These are phyloP conservation scores for Dianthus caryophyllus DNA, from an alignment of 148 eudicot species.

Conservation along the genomic window DNA sequence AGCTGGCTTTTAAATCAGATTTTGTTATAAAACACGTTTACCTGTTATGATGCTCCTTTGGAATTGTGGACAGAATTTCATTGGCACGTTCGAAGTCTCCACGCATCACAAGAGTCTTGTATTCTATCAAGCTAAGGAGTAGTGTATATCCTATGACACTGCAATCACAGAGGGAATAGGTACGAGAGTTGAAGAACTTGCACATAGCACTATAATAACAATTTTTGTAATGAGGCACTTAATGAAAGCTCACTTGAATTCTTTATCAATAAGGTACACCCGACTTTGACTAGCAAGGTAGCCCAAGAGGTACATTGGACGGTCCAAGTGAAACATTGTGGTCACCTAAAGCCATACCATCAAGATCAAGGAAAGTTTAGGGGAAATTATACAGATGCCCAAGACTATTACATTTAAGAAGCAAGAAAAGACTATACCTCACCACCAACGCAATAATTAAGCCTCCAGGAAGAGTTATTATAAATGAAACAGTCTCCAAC, in stretches of 20 bases:
- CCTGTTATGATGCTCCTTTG: constrained; percentile 98
- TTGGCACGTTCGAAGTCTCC: constrained; percentile 87
- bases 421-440: constrained; percentile 55
- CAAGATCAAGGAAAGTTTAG: neutral
- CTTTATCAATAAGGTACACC: constrained; percentile 90
- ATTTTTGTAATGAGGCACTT: neutral
- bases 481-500: constrained; percentile 98
- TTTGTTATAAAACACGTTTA: constrained; percentile 18
- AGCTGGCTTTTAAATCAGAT: neutral
- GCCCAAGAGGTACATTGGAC: constrained; percentile 97
- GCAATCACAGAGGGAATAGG: constrained; percentile 22
- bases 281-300: constrained; percentile 97
- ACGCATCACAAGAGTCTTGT: constrained; percentile 99
- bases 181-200: constrained; percentile 9
- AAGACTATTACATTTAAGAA: neutral
- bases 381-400: neutral
- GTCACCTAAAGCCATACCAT: constrained; percentile 59
- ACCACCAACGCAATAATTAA: constrained; percentile 98
- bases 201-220: constrained; percentile 9
- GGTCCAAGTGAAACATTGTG: constrained; percentile 98
- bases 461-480: constrained; percentile 92
- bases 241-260: constrained; percentile 76
- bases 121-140: constrained; percentile 87
- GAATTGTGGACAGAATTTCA: constrained; percentile 81
- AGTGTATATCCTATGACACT: constrained; percentile 94